A percentile compares a stretch with the other conserved stretches of the same genome.
These are phyloP conservation scores for Lasiodiplodia hormozganensis DNA, from an alignment of 2,329 filamentous ascomycete species.

Conservation along the genomic window DNA sequence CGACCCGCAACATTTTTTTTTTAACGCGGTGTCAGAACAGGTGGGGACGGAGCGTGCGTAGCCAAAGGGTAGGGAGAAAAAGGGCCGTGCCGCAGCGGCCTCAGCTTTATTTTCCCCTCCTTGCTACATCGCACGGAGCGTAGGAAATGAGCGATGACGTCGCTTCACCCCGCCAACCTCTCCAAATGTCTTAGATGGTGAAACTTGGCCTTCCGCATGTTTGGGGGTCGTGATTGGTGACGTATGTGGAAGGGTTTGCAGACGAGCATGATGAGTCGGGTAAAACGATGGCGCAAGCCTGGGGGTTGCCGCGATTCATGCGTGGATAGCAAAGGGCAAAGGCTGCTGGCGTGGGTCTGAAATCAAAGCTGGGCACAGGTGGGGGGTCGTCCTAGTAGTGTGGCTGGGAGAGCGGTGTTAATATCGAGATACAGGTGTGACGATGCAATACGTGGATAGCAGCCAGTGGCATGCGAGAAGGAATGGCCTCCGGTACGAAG, in stretches of 20 bases:
- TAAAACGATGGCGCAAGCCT: neutral
- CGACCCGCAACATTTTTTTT: slow-evolving; percentile 15
- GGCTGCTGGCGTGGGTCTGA: too few species aligned
- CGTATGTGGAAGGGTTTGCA: slow-evolving; percentile 10
- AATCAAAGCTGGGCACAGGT: neutral
- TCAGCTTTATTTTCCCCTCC: neutral
- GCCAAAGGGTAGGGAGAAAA: neutral
- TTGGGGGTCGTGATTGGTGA: slow-evolving; percentile 18
- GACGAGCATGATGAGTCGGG: slow-evolving; percentile 16
- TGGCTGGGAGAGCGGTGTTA: slow-evolving; percentile 3
- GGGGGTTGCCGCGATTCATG: slow-evolving; percentile 10
- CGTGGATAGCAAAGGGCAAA: neutral
- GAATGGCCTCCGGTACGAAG: neutral
- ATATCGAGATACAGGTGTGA: neutral
- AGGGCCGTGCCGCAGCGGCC: slow-evolving; percentile 22
- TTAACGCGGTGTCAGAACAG: neutral
- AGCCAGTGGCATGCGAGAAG: neutral
- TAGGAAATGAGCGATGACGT: slow-evolving; percentile 26
- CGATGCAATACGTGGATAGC: neutral
- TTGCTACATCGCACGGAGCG: slow-evolving; percentile 8
- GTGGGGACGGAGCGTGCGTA: neutral
- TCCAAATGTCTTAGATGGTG: slow-evolving; percentile 15
- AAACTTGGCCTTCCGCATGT: slow-evolving; percentile 18
- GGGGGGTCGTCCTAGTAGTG: neutral
- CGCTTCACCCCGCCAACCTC: neutral